Conservation (phyloP, 176 grass and related monocot species). For the Areca catechu region DNA sequence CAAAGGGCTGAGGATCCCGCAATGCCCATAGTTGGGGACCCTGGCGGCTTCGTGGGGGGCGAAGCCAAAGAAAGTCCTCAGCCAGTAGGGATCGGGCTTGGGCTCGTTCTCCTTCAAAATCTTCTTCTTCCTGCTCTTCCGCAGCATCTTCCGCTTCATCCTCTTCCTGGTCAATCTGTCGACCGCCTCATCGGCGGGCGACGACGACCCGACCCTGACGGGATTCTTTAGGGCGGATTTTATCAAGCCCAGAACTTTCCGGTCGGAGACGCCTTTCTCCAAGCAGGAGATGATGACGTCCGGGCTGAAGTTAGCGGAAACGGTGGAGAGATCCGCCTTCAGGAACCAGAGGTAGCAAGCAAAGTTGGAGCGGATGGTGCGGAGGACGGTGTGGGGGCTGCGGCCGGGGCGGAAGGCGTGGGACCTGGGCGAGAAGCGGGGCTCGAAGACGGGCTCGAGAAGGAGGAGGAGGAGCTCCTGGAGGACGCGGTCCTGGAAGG, state of each 20-base stretch:
- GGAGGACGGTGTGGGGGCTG: conserved; percentile 72
- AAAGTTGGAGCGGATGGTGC: conserved; percentile 70
- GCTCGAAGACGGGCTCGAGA: conserved; percentile 80
- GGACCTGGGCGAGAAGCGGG: conserved; percentile 76
- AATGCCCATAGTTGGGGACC: conserved; percentile 60
- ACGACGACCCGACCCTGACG: conserved; percentile 33
- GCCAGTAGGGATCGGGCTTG: conserved; percentile 80
- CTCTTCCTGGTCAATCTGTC: conserved; percentile 58
- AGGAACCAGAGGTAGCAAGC: conserved; percentile 89
- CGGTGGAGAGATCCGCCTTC: conserved; percentile 56
- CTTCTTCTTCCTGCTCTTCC: conserved; percentile 85
- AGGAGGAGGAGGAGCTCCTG: conserved; percentile 82
- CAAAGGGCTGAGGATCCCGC: conserved; percentile 76
- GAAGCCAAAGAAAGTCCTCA: conserved; percentile 79
- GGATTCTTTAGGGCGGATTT: conserved; percentile 58
- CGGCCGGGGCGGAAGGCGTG: conserved; percentile 76
- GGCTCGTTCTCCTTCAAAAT: conserved; percentile 81
- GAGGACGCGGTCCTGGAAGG: conserved; percentile 73
- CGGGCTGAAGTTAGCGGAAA: conserved; percentile 38
- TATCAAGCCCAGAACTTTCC: conserved; percentile 66
- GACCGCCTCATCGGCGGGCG: conserved; percentile 23
- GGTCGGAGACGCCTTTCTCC: conserved; percentile 43
- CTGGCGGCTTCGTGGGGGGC: conserved; percentile 48
- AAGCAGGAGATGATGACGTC: conserved; percentile 53
- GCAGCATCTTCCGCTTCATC: conserved; percentile 83